Conservation (phyloP, 495 filamentous ascomycete genomes). For the Penicillium chermesinum region DNA sequence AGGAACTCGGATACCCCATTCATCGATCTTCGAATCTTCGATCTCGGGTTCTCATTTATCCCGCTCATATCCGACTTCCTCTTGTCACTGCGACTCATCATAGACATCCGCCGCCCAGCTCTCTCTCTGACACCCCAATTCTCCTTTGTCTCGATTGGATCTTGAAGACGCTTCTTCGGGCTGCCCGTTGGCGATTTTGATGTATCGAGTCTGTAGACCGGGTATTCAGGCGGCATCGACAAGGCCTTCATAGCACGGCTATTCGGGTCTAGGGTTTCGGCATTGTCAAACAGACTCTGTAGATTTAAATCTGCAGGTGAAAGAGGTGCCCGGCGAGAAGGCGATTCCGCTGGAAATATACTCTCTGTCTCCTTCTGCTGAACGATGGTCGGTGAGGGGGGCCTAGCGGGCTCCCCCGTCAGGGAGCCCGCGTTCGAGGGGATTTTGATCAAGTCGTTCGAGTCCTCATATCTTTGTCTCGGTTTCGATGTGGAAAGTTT, state of each 20-base stretch:
- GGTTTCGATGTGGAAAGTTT: constrained; percentile 14
- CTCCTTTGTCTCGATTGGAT: constrained; percentile 9
- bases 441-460: constrained; percentile 22
- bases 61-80: not conserved
- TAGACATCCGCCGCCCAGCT: not conserved
- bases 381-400: constrained; percentile 10
- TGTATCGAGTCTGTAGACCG: constrained; percentile 19
- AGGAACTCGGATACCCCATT: constrained; percentile 3
- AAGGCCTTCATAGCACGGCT: constrained; percentile 5
- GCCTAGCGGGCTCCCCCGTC: constrained; percentile 10
- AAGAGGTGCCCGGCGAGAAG: constrained; percentile 6
- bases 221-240: constrained; percentile 14
- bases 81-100: not conserved
- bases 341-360: constrained; percentile 12
- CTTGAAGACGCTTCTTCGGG: constrained; percentile 8
- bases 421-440: constrained; percentile 11
- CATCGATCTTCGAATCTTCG: constrained; percentile 16
- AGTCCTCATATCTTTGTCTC: constrained; percentile 17
- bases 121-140: not conserved
- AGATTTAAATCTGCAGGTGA: constrained; percentile 9
- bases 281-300: constrained; percentile 16
- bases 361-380: constrained; percentile 10
- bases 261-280: constrained; percentile 2
- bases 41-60: not conserved
- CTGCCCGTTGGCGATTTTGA: constrained; percentile 7